Conservation (phyloP, 78 protist genomes). For the Dictyostelium firmibasis region DNA sequence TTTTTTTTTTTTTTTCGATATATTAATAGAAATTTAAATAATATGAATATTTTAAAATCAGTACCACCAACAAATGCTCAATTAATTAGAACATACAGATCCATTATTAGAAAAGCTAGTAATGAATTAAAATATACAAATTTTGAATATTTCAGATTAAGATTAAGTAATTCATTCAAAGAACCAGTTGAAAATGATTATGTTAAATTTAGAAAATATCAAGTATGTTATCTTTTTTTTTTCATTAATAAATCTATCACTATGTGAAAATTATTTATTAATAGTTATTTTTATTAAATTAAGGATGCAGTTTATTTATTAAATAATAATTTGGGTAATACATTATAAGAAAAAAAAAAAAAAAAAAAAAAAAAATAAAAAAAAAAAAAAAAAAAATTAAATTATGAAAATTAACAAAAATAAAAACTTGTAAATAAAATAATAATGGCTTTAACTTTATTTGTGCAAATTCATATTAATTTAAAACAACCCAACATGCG, state of each 20-base stretch:
- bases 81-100: conserved; percentile 15
- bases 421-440: neutral
- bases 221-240: conserved; percentile 4
- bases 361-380: neutral
- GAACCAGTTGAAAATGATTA: conserved; percentile 18
- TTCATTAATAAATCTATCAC: neutral
- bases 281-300: neutral
- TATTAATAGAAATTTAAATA: neutral
- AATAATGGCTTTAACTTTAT: neutral
- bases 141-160: conserved; percentile 64
- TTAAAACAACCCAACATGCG: neutral
- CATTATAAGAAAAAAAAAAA: neutral
- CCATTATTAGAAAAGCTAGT: conserved; percentile 45
- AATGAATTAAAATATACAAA: conserved; percentile 66
- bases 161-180: conserved; percentile 64
- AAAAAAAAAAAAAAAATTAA: neutral
- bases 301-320: conserved; percentile 25
- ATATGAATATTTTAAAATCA: neutral
- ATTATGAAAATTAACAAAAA: neutral
- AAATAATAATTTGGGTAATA: conserved; percentile 1
- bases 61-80: conserved; percentile 1
- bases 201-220: conserved; percentile 35
- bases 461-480: neutral
- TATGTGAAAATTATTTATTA: too few species aligned
- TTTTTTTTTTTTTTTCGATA: neutral